These are phyloP conservation scores for Aspergillus amoenus DNA, from an alignment of 2,329 filamentous ascomycete genomes.

Conservation along the genomic window DNA sequence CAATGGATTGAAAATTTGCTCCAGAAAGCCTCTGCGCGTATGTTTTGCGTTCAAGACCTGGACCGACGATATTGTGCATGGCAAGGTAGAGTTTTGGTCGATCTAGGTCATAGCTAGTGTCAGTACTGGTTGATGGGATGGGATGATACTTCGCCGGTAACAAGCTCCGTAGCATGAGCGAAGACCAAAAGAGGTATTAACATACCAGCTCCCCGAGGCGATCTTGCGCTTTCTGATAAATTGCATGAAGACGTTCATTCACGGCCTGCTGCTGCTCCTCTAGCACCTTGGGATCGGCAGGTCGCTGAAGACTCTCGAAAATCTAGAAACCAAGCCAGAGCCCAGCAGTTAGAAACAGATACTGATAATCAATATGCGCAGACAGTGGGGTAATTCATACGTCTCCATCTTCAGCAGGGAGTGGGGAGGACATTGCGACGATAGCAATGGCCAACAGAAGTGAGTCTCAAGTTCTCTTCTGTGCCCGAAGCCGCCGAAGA, in stretches of 20 bases:
- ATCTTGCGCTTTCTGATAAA: conserved; percentile 62
- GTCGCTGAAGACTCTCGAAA: conserved; percentile 44
- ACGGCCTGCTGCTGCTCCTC: conserved; percentile 61
- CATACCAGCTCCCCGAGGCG: conserved; percentile 65
- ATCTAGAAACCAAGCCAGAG: conserved; percentile 27
- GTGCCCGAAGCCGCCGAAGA: conserved; percentile 20
- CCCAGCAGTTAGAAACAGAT: conserved; percentile 10
- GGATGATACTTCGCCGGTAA: background rate
- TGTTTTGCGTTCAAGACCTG: conserved; percentile 78
- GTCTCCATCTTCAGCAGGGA: conserved; percentile 44
- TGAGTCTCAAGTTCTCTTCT: conserved; percentile 13
- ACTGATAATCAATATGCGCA: background rate
- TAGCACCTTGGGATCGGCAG: conserved; percentile 58
- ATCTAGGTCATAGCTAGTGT: conserved; percentile 52
- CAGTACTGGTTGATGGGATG: conserved; percentile 4
- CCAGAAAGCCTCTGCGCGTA: conserved; percentile 80
- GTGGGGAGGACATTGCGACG: conserved; percentile 45
- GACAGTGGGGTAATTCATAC: conserved; percentile 21
- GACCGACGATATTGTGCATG: conserved; percentile 83
- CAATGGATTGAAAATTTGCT: conserved; percentile 75
- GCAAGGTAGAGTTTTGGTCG: conserved; percentile 78
- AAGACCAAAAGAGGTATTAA: background rate
- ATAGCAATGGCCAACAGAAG: conserved; percentile 32
- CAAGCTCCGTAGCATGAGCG: background rate
- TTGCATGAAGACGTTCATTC: conserved; percentile 57